Conservation (phyloP, 2,329 filamentous ascomycete species). For the Hymenoscyphus salicellus region DNA sequence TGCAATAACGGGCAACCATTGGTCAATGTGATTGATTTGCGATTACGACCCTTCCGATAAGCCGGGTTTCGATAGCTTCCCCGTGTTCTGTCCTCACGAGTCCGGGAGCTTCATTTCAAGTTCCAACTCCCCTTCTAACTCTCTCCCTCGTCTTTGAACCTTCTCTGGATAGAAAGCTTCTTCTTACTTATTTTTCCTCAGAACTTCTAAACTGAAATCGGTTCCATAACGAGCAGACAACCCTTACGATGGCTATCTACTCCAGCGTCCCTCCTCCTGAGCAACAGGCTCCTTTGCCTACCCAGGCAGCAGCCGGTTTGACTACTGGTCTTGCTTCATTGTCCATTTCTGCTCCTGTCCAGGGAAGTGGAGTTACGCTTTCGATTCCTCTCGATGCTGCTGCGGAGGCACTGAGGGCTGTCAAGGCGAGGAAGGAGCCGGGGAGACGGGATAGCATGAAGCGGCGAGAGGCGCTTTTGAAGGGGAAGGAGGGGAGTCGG, state of each 20-base stretch:
- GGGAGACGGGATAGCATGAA: conserved; percentile 52
- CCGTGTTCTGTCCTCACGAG: background rate
- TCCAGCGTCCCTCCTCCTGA: conserved; percentile 51
- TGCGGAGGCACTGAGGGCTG: conserved; percentile 18
- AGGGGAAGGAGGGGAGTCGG: conserved; percentile 86
- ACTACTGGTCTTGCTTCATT: conserved; percentile 52
- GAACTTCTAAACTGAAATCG: background rate
- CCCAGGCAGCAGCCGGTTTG: conserved; percentile 50
- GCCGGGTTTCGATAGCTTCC: background rate
- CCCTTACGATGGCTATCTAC: conserved; percentile 51
- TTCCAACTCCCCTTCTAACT: conserved; percentile 6
- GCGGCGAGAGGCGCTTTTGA: conserved; percentile 53
- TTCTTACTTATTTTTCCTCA: background rate
- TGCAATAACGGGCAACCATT: conserved; percentile 11
- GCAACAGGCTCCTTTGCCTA: conserved; percentile 30
- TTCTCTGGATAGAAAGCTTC: background rate
- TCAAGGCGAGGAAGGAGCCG: conserved; percentile 31
- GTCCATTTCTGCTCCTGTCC: conserved; percentile 53
- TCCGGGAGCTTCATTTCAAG: background rate
- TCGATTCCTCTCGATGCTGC: conserved; percentile 72
- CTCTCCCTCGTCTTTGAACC: background rate
- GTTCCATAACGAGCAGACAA: background rate
- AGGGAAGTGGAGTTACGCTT: conserved; percentile 61
- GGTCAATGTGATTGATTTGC: conserved; percentile 7
- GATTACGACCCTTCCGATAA: conserved; percentile 14